Percentiles rank a stretch among this genome's conserved stretches.
Evolutionary conservation across 306 rosid genomes (phyloP).

Genomic region (Prunus padus): DNA sequence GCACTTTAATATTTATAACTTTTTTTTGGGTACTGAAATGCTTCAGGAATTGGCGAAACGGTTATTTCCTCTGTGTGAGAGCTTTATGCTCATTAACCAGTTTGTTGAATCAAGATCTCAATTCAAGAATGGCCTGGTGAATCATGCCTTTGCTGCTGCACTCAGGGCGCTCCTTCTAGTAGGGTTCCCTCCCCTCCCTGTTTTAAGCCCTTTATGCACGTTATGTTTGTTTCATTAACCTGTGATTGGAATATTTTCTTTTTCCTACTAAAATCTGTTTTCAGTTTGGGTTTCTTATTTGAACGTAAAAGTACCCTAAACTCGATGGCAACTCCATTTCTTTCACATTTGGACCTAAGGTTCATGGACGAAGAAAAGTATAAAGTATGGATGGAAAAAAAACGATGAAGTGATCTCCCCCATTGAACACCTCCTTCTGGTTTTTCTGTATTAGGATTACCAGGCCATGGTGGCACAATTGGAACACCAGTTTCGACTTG

Average conservation of each 20-base stretch:
- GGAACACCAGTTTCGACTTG: constrained; percentile 90
- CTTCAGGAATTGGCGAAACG: constrained; percentile 90
- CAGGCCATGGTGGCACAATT: constrained; percentile 97
- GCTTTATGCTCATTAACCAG: constrained; percentile 71
- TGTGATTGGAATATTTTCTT: not conserved
- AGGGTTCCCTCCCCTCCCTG: constrained; percentile 37
- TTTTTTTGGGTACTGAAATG: constrained; percentile 1
- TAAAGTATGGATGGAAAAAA: not conserved
- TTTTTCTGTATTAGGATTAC: constrained; percentile 67
- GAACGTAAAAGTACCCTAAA: not conserved
- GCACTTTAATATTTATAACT: not conserved
- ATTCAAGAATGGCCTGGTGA: constrained; percentile 88
- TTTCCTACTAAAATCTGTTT: not conserved
- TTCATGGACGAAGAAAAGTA: not conserved
- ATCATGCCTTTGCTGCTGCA: constrained; percentile 98
- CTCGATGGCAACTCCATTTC: not conserved
- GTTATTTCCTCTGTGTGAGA: constrained; percentile 79
- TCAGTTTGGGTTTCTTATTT: not conserved
- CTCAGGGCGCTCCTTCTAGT: constrained; percentile 89
- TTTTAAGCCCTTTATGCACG: constrained; percentile 22
- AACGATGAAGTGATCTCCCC: constrained; percentile 10
- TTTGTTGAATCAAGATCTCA: constrained; percentile 91
- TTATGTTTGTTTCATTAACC: constrained; percentile 18
- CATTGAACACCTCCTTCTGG: not conserved
- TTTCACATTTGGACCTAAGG: not conserved